Conservation (phyloP, 495 filamentous ascomycete species). For the Penicillium turbatum region DNA sequence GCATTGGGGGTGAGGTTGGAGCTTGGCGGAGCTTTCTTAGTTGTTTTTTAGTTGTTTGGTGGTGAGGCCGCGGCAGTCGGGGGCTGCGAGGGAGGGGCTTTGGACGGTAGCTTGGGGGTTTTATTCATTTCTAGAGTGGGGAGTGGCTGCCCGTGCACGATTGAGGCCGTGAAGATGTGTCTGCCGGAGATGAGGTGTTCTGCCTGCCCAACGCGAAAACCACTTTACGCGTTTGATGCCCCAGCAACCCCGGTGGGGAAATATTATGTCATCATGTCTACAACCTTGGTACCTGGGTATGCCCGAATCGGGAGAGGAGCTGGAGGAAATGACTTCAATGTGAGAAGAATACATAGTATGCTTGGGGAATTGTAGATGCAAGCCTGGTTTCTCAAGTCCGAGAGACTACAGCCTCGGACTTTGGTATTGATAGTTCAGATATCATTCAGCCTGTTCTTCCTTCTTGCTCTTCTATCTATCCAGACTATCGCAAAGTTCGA, state of each 20-base stretch:
- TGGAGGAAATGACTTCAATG: too few species aligned
- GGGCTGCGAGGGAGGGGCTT: slow-evolving; percentile 18
- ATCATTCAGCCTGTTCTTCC: too few species aligned
- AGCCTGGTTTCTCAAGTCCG: too few species aligned
- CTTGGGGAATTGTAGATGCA: too few species aligned
- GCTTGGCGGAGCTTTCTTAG: slow-evolving; percentile 1
- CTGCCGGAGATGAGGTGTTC: neutral
- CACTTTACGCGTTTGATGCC: slow-evolving; percentile 37
- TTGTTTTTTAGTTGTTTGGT: slow-evolving; percentile 1
- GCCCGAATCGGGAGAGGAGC: too few species aligned
- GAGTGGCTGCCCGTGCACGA: neutral
- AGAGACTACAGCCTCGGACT: too few species aligned
- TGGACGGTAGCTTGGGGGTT: neutral
- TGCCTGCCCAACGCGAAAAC: slow-evolving; percentile 26
- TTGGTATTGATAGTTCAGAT: too few species aligned
- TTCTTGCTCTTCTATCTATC: too few species aligned
- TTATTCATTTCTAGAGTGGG: slow-evolving; percentile 29
- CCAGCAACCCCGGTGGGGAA: slow-evolving; percentile 6
- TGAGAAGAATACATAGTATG: too few species aligned
- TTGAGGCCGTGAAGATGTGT: neutral
- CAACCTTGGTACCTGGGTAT: too few species aligned
- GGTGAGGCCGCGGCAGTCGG: slow-evolving; percentile 19
- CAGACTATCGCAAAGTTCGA: too few species aligned
- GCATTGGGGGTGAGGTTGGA: slow-evolving; percentile 32
- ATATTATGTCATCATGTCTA: slow-evolving; percentile 9